Evolutionary conservation across 192 early-diverging fungal species (phyloP), one percentile per base, ranked within the genome.

Genomic region (Backusella tuberculispora): DNA sequence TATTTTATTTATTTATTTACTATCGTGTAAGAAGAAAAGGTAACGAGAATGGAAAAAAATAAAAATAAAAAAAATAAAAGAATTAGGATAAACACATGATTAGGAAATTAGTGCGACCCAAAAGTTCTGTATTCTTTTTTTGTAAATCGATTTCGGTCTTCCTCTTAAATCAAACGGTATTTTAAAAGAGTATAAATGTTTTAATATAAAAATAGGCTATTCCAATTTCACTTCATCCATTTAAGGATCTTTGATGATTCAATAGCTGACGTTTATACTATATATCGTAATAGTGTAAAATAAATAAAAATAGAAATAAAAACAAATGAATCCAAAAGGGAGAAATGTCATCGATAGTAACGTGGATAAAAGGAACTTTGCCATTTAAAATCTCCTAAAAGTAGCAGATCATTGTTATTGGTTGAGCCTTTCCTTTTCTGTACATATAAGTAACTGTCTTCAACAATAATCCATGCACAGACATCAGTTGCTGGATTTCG

Each of bases 91-190:
- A 21, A 9, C 50, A 56, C 53, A 56, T 56, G 53, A 56, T 24
- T 56, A 21, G 21, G 53, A 24, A 24, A 26, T 56, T 56, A 8
- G 53, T 56, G 21, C 53, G 3, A 56, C 53, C 19, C 4, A n/a
- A 6, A 21, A 50, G 46, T n/a, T 1, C 6, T 53, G 4, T 4
- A 21, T 56, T 24, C 50, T 56, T 56, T 56, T 53, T 56, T 56
- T 56, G 50, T 24, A 56, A 24, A 7, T 56, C 19, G 10, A 2
- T 6, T 21, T 56, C 50, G 50, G 50, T 3, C 3, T 56, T 9
- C 50, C 50, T 24, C 9, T 60, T 60, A 60, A 60, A 60, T 60
- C 53, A 60, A 60, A 24, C 21, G 21, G 53, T 8, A 60, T 60
- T 60, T 60, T 24, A 60, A 60, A 60, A 60, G 24, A 8, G 10